These are phyloP conservation scores for Alternaria atra DNA, from an alignment of 2,329 filamentous ascomycete species.

Conservation along the genomic window DNA sequence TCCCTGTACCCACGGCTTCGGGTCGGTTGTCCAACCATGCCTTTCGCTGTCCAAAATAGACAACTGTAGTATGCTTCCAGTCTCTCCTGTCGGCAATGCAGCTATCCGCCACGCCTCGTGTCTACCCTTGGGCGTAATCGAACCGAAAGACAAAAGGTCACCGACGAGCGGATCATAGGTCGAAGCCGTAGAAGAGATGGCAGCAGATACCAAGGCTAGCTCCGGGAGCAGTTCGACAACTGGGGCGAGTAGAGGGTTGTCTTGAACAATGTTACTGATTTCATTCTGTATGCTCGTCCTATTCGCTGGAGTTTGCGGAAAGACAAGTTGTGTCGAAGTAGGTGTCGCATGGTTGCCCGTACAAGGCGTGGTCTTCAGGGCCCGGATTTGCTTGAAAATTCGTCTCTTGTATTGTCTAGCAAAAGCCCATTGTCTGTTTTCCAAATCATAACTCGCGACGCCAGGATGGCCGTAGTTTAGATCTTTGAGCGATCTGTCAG, in stretches of 20 bases:
- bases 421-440: conserved; percentile 61
- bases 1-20: conserved; percentile 59
- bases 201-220: conserved; percentile 37
- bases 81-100: conserved; percentile 60
- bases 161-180: conserved; percentile 54
- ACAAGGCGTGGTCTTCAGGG: conserved; percentile 26
- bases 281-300: conserved; percentile 22
- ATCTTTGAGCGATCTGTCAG: conserved; percentile 61
- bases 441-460: conserved; percentile 58
- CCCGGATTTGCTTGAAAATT: conserved; percentile 37
- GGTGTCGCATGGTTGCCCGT: conserved; percentile 27
- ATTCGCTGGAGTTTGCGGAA: conserved; percentile 4
- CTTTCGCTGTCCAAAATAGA: conserved; percentile 60
- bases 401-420: conserved; percentile 46
- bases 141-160: conserved; percentile 65
- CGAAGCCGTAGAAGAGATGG: conserved; percentile 39
- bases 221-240: conserved; percentile 33
- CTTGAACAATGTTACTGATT: conserved; percentile 25
- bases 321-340: conserved; percentile 11
- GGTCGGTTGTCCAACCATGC: conserved; percentile 64
- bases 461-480: conserved; percentile 65
- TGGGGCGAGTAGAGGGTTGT: conserved; percentile 36
- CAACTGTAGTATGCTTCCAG: conserved; percentile 67
- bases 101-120: conserved; percentile 39
- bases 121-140: conserved; percentile 58